Percentiles rank a stretch among this genome's conserved stretches.
phyloP scores from a whole-genome alignment of 176 grass and related monocot species.

The Melocanna baccifera region DNA sequence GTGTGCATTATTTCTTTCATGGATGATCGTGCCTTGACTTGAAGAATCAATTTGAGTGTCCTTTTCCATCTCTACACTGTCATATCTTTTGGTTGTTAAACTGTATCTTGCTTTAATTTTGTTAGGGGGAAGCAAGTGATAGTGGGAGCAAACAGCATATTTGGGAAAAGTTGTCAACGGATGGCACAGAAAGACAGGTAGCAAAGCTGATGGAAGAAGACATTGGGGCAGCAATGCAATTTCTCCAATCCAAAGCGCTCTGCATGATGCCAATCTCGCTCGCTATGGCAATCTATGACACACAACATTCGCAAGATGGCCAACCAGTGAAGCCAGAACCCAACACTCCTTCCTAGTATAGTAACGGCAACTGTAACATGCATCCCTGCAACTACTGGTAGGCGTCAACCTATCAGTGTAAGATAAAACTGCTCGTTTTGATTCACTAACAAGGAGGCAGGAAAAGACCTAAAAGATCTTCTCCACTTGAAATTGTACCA shows the following conservation, averaged over 20 bases:
- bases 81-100: conserved; percentile 40
- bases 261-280: conserved; percentile 99
- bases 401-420: conserved; percentile 37
- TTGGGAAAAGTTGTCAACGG: conserved; percentile 98
- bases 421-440: conserved; percentile 43
- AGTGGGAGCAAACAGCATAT: conserved; percentile 79
- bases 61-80: conserved; percentile 23
- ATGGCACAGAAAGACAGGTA: conserved; percentile 92
- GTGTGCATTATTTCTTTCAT: conserved; percentile 11
- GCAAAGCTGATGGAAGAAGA: conserved; percentile 96
- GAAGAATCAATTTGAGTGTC: conserved; percentile 15
- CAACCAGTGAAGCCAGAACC: conserved; percentile 89
- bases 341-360: conserved; percentile 77
- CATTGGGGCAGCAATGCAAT: conserved; percentile 93
- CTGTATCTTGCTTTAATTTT: conserved; percentile 46
- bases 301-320: conserved; percentile 66
- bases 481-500: conserved; percentile 58
- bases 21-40: neutral
- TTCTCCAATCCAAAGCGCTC: conserved; percentile 95
- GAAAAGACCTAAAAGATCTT: conserved; percentile 70
- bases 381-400: conserved; percentile 34
- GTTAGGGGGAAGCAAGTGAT: conserved; percentile 82
- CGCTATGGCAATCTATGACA: conserved; percentile 94
- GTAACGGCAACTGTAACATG: conserved; percentile 31
- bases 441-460: conserved; percentile 57